These are phyloP conservation scores for Talaromyces amestolkiae DNA, from an alignment of 2,329 filamentous ascomycete species.

Conservation along the genomic window DNA sequence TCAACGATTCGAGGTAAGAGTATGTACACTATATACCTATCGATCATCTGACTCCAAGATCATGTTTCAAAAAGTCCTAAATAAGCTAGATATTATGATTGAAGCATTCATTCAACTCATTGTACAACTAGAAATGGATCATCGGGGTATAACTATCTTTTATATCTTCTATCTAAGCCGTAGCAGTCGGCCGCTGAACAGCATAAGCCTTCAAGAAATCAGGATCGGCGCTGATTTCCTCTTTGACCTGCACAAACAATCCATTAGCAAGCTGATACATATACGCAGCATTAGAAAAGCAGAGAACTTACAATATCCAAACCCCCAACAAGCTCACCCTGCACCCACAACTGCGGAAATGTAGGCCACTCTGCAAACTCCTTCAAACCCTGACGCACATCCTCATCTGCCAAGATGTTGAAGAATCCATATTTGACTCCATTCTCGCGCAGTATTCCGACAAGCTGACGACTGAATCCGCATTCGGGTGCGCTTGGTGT, in stretches of 20 bases:
- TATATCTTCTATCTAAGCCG: conserved; percentile 11
- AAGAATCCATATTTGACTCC: conserved; percentile 97
- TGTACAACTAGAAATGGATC: conserved; percentile 3
- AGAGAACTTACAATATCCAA: conserved; percentile 82
- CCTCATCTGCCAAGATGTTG: conserved; percentile 96
- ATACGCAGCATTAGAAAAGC: conserved; percentile 24
- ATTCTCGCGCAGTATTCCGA: conserved; percentile 80
- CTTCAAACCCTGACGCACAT: conserved; percentile 93
- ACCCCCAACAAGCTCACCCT: conserved; percentile 86
- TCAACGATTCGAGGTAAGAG: neutral
- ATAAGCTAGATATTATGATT: neutral
- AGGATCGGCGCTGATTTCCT: conserved; percentile 80
- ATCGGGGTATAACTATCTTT: conserved; percentile 12
- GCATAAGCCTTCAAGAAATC: conserved; percentile 77
- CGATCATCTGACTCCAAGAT: too few relatives aligned
- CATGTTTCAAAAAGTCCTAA: too few relatives aligned
- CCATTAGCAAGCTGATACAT: conserved; percentile 1
- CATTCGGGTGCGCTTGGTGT: conserved; percentile 83
- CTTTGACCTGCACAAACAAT: conserved; percentile 68
- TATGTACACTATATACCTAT: too few relatives aligned
- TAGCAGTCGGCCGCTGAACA: conserved; percentile 39
- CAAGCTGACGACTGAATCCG: conserved; percentile 88
- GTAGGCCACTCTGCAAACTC: conserved; percentile 99
- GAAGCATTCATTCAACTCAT: neutral
- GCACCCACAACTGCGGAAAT: conserved; percentile 90